Percentiles rank a stretch among this genome's conserved stretches.
Evolutionary conservation across 192 early-diverging fungal species (phyloP).

Genomic region (Coemansia sp.): DNA sequence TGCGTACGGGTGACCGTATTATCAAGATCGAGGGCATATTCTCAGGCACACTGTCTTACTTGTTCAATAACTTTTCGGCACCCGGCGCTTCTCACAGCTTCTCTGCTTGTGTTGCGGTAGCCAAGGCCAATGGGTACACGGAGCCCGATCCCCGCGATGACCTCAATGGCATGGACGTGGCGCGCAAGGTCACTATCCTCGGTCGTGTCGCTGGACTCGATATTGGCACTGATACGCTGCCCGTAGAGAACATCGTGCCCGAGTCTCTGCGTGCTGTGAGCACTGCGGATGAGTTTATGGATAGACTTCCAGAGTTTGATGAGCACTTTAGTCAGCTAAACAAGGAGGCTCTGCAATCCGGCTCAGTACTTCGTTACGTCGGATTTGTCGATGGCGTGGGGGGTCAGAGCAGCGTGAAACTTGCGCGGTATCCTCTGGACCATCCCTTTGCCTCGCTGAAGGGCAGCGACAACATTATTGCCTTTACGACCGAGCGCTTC

Average conservation of each 20-base stretch:
- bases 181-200: slow-evolving; percentile 91
- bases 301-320: slow-evolving; percentile 78
- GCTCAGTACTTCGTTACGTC: slow-evolving; percentile 89
- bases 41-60: slow-evolving; percentile 94
- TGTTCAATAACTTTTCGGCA: slow-evolving; percentile 96
- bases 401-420: slow-evolving; percentile 72
- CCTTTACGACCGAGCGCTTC: slow-evolving; percentile 92
- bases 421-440: slow-evolving; percentile 72
- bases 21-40: slow-evolving; percentile 95
- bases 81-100: slow-evolving; percentile 64
- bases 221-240: slow-evolving; percentile 72
- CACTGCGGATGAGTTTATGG: slow-evolving; percentile 83
- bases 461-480: slow-evolving; percentile 98
- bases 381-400: slow-evolving; percentile 75
- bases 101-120: slow-evolving; percentile 84
- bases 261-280: slow-evolving; percentile 68
- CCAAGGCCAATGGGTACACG: slow-evolving; percentile 92
- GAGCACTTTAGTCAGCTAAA: slow-evolving; percentile 83
- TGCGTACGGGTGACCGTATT: slow-evolving; percentile 91
- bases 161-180: slow-evolving; percentile 98
- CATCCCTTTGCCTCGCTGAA: slow-evolving; percentile 96
- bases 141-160: slow-evolving; percentile 99
- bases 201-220: slow-evolving; percentile 83
- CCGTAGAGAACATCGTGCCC: slow-evolving; percentile 97
- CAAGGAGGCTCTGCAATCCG: slow-evolving; percentile 64